Base-by-base conservation (phyloP, 2,329 filamentous ascomycete species). In the Geoglossum cookeanum region DNA sequence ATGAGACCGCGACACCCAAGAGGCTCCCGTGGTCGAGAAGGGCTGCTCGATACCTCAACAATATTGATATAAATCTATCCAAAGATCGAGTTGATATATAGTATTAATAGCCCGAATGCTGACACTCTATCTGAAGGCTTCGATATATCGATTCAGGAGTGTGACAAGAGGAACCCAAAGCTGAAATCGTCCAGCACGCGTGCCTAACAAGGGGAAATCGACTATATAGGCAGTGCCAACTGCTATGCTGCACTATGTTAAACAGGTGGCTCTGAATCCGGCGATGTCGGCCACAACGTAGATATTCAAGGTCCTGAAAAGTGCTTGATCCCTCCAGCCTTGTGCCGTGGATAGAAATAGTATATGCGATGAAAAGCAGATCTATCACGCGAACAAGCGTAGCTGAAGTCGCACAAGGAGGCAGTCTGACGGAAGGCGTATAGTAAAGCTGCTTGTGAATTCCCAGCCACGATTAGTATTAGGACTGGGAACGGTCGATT, bases 381-480 rank as follows among this genome's bases (percentile, higher is more conserved):
- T 45, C 42, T 45, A 45, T 45, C 42, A 45, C 42, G 42, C 27
- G 42, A 45, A 45, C 42, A 45, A 27, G 29, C 33, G 33, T 32
- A 30, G 33, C n/a, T 53, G 30, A 35, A 53, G 49, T 32, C 30
- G 49, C 49, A 53, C 30, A 53, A 17, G 13, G 15, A 35, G 48
- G 13, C 6, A 32, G 37, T 35, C 49, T 32, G 30, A 35, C 22
- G 49, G 33, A 35, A 53, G 49, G 30, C 7, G 49, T 37, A 32
- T 35, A 35, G 30, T 35, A 35, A 32, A 30, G 8, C 27, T 32
- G 9, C 29, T 32, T 53, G 27, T 27, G 32, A 22, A 33, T 35
- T n/a, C n/a, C 33, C 49, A 32, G 49, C 49, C 49, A 53, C 49
- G 49, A 53, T 33, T 53, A 30, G 49, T 53, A 53, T 53, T 33